phyloP scores from a whole-genome alignment of 176 grass and related monocot species.

The Ensete ventricosum region DNA sequence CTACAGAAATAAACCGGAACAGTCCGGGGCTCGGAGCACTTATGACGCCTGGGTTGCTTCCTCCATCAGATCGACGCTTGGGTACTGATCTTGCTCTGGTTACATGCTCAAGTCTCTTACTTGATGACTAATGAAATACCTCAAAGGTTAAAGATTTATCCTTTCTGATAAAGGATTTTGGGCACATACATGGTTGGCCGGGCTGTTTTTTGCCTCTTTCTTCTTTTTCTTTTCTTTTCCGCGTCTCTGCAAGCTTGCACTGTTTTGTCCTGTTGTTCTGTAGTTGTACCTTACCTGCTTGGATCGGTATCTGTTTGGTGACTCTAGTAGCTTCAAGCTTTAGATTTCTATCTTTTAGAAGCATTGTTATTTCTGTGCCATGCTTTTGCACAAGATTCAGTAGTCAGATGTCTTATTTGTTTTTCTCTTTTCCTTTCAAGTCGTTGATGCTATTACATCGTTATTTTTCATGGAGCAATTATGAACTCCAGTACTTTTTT shows the following conservation, averaged over 20 bases:
- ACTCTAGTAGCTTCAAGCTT: neutral
- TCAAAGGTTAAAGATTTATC: too few species aligned
- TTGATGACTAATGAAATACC: neutral
- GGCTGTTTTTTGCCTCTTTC: neutral
- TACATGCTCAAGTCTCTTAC: neutral
- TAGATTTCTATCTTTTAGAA: neutral
- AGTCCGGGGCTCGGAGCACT: too few species aligned
- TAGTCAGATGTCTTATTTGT: neutral
- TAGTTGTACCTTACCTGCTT: neutral
- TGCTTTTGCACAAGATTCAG: neutral
- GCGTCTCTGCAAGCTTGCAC: too few species aligned
- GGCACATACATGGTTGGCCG: neutral
- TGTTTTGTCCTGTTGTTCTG: too few species aligned
- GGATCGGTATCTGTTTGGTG: neutral
- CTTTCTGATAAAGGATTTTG: too few species aligned
- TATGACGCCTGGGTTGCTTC: neutral
- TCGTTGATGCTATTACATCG: neutral
- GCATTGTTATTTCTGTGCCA: too few species aligned
- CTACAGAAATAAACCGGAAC: neutral
- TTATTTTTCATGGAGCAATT: neutral
- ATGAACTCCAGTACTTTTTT: neutral
- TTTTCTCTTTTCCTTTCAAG: neutral
- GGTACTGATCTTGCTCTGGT: neutral
- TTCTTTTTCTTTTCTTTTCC: neutral
- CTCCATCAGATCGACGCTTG: neutral